phyloP scores from a whole-genome alignment of 2,329 filamentous ascomycete genomes.

The Aspergillus puulaauensis region DNA sequence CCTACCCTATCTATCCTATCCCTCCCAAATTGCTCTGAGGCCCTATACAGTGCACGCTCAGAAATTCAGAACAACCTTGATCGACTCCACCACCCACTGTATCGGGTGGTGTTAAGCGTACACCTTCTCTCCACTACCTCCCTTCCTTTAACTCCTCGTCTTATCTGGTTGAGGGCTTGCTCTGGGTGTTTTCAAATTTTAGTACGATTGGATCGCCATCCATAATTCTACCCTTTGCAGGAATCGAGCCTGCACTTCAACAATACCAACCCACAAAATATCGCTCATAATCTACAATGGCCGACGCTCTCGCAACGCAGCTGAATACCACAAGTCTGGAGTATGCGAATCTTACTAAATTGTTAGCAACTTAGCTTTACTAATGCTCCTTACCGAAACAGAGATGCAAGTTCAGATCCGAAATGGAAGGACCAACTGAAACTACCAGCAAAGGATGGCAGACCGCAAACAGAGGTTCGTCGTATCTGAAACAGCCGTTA shows the following conservation, averaged over 20 bases:
- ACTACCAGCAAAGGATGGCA: conserved; percentile 47
- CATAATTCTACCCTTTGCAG: not conserved
- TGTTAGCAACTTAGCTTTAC: conserved; percentile 2
- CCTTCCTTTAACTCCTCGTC: not conserved
- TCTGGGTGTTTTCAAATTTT: not conserved
- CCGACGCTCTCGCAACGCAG: conserved; percentile 46
- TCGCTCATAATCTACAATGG: conserved; percentile 32
- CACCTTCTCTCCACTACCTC: not conserved
- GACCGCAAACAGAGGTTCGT: conserved; percentile 51
- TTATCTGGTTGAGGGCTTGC: not conserved
- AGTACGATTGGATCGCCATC: not conserved
- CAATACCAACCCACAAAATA: not conserved
- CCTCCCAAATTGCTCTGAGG: not conserved
- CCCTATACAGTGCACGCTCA: not conserved
- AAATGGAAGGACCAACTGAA: conserved; percentile 49
- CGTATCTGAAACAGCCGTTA: not conserved
- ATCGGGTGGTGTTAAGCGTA: not conserved
- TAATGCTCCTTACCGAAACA: conserved; percentile 22
- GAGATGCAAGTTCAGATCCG: conserved; percentile 39
- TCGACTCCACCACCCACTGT: not conserved
- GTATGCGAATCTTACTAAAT: conserved; percentile 26
- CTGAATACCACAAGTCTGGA: conserved; percentile 45
- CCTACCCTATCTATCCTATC: not conserved
- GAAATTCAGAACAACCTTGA: not conserved
- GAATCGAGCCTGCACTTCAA: not conserved